Evolutionary conservation across 2,329 filamentous ascomycete species (phyloP).

Genomic region (Colletotrichum orbiculare): DNA sequence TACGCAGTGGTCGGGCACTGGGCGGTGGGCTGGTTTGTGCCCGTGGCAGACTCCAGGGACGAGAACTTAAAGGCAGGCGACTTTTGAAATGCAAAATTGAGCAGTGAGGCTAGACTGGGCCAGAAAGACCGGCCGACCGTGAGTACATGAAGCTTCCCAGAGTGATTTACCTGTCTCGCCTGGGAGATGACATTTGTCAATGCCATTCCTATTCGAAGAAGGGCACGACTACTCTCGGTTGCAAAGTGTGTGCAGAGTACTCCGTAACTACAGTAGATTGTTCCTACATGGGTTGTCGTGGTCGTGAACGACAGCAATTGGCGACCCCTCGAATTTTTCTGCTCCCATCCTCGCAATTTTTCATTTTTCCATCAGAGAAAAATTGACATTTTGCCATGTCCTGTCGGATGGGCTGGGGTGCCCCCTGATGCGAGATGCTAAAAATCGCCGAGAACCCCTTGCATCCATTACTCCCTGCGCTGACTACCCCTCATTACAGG

Average conservation of each 20-base stretch:
- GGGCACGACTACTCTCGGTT: too few relatives aligned
- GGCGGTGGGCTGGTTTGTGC: constrained; percentile 15
- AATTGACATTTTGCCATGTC: constrained; percentile 20
- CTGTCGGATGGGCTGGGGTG: constrained; percentile 17
- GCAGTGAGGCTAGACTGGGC: not conserved
- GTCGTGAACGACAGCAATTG: too few relatives aligned
- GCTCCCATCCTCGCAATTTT: constrained; percentile 2
- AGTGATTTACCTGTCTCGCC: too few relatives aligned
- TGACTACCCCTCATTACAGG: constrained; percentile 21
- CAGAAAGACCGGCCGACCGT: not conserved
- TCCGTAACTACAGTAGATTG: too few relatives aligned
- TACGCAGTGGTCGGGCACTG: constrained; percentile 1
- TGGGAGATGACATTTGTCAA: too few relatives aligned
- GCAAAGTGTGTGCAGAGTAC: too few relatives aligned
- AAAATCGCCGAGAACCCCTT: constrained; percentile 36
- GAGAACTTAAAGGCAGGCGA: constrained; percentile 34
- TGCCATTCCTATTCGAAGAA: too few relatives aligned
- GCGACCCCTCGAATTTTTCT: not conserved
- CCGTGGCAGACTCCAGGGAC: constrained; percentile 25
- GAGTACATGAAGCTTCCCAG: too few relatives aligned
- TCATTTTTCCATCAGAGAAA: not conserved
- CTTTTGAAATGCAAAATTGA: constrained; percentile 22
- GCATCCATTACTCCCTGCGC: not conserved
- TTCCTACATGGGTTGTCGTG: too few relatives aligned
- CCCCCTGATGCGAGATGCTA: constrained; percentile 14